Evolutionary conservation across 345 rosid species (phyloP).

Genomic region (Hibiscus trionum): DNA sequence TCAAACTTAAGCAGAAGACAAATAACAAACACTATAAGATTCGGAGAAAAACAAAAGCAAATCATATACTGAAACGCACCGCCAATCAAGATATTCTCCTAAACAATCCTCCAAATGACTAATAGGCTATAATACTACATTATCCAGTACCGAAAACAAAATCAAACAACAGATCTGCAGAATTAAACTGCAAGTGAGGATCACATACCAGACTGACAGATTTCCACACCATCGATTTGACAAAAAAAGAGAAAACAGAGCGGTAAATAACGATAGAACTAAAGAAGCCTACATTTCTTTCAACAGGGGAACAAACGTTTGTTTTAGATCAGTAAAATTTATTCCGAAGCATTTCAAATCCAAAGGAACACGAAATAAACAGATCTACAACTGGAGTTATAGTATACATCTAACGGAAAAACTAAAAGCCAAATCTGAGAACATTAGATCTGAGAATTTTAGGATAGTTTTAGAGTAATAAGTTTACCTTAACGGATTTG

Average conservation of each 20-base stretch:
- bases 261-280: not conserved
- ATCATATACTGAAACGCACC: not conserved
- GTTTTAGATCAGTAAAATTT: not conserved
- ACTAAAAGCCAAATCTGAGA: not conserved
- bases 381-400: not conserved
- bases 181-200: not conserved
- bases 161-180: not conserved
- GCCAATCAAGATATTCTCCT: not conserved
- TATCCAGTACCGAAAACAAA: not conserved
- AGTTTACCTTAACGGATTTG: no score
- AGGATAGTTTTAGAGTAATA: not conserved
- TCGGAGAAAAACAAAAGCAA: not conserved
- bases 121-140: not conserved
- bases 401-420: not conserved
- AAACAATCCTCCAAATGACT: not conserved
- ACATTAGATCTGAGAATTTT: constrained; percentile 17
- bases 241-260: not conserved
- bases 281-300: not conserved
- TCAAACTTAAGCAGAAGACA: not conserved
- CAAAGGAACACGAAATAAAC: not conserved
- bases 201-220: not conserved
- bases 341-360: not conserved
- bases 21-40: not conserved
- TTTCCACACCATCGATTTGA: not conserved
- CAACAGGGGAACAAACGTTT: no score